Conservation (phyloP, 139 green algal genomes). For the Chlamydomonas schloesseri region DNA sequence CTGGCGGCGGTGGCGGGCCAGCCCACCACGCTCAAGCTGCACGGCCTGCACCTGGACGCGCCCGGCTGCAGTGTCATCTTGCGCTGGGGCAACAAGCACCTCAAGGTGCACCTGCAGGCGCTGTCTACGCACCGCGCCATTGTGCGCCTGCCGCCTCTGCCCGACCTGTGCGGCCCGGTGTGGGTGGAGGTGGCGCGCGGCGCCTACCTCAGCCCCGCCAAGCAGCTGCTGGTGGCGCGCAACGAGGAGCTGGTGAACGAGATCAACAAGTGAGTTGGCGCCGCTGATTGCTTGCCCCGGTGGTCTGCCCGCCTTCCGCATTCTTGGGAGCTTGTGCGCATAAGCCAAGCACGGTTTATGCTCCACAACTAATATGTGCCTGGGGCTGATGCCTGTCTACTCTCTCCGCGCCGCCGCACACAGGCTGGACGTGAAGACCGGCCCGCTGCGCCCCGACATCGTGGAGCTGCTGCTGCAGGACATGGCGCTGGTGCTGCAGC, state of each 20-base stretch:
- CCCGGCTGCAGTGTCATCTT: slow-evolving; percentile 34
- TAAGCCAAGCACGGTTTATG: no score
- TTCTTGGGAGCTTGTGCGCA: no score
- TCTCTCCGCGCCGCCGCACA: no score
- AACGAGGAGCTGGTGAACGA: slow-evolving; percentile 50
- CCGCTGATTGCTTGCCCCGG: neutral
- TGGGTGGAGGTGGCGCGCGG: slow-evolving; percentile 60
- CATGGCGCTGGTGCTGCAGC: slow-evolving; percentile 62
- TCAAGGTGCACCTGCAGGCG: slow-evolving; percentile 32
- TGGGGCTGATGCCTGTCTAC: no score
- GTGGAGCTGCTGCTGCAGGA: slow-evolving; percentile 56
- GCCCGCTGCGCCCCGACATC: neutral
- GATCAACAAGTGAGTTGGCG: slow-evolving; percentile 37
- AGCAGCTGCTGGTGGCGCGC: slow-evolving; percentile 64
- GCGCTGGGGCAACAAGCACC: slow-evolving; percentile 22
- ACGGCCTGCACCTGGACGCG: slow-evolving; percentile 27
- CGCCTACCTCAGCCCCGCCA: slow-evolving; percentile 46
- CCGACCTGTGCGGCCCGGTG: slow-evolving; percentile 38
- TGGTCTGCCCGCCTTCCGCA: no score
- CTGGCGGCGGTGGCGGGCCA: slow-evolving; percentile 4
- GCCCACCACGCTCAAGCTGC: neutral
- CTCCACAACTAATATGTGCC: no score
- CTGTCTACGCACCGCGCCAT: slow-evolving; percentile 1
- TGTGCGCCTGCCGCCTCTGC: slow-evolving; percentile 25
- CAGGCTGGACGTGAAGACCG: slow-evolving; percentile 32